Conservation (phyloP, 176 grass and related monocot genomes). For the Carex littledalei region DNA sequence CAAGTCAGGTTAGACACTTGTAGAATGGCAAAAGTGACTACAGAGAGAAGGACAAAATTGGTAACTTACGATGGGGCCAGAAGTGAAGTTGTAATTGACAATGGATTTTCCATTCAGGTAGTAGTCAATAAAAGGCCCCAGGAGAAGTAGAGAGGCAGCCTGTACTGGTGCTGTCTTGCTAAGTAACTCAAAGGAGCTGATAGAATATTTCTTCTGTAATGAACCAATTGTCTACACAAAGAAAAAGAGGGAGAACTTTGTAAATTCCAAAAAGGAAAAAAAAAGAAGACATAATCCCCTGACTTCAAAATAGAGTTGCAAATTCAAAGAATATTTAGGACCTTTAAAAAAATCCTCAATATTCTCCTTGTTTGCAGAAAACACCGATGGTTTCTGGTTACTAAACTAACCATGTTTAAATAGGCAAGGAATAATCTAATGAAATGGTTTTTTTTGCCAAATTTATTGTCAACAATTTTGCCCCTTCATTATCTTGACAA, state of each 20-base stretch:
- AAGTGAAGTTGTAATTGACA: slow-evolving; percentile 28
- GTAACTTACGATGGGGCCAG: slow-evolving; percentile 36
- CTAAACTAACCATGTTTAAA: neutral
- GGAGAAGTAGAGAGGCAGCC: slow-evolving; percentile 32
- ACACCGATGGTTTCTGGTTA: neutral
- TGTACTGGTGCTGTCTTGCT: slow-evolving; percentile 49
- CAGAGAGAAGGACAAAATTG: neutral
- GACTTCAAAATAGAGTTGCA: neutral
- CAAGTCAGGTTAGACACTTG: neutral
- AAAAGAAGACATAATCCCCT: neutral
- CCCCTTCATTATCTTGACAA: neutral
- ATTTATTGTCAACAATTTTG: neutral
- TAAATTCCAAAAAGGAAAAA: neutral
- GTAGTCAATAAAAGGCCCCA: slow-evolving; percentile 39
- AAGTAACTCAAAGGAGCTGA: slow-evolving; percentile 43
- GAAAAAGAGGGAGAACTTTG: neutral
- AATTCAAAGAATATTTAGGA: neutral
- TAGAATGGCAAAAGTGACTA: neutral
- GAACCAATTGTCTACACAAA: slow-evolving; percentile 41
- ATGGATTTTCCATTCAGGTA: slow-evolving; percentile 38
- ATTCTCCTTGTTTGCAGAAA: neutral
- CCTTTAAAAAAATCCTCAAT: neutral
- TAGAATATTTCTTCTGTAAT: slow-evolving; percentile 53
- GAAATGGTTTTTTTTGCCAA: neutral
- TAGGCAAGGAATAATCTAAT: neutral